Conservation (phyloP, 164 flowering plant genomes). For the Vitis rotundifolia region DNA sequence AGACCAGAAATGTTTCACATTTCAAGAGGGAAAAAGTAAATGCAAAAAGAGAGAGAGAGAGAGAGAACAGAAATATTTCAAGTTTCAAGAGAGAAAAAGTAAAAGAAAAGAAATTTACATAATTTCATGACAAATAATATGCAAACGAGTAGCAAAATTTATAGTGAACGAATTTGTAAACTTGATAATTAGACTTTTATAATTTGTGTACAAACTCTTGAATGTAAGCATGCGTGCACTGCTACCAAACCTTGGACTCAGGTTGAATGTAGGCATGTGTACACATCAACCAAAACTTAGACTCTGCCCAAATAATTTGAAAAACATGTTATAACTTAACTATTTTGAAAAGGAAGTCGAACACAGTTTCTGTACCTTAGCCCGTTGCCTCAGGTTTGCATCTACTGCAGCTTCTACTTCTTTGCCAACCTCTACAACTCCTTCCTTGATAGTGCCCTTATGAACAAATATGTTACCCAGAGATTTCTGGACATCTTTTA, state of each 20-base stretch:
- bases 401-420: conserved; percentile 90
- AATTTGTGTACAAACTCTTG: neutral
- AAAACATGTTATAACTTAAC: neutral
- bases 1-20: neutral
- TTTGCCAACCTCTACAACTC: conserved; percentile 70
- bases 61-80: neutral
- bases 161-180: neutral
- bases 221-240: neutral
- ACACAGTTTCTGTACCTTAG: conserved; percentile 51
- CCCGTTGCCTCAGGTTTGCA: conserved; percentile 73
- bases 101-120: neutral
- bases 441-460: conserved; percentile 74
- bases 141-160: too few species aligned
- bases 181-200: neutral
- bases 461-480: conserved; percentile 78
- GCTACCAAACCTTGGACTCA: too few species aligned
- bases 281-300: too few species aligned
- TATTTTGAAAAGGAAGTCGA: neutral
- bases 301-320: neutral
- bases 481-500: conserved; percentile 81
- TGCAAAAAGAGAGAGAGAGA: neutral
- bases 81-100: neutral
- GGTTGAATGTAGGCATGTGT: too few species aligned
- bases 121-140: neutral
- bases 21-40: neutral